Evolutionary conservation across 176 grass and related monocot genomes (phyloP).

Genomic region (Oryza longistaminata): DNA sequence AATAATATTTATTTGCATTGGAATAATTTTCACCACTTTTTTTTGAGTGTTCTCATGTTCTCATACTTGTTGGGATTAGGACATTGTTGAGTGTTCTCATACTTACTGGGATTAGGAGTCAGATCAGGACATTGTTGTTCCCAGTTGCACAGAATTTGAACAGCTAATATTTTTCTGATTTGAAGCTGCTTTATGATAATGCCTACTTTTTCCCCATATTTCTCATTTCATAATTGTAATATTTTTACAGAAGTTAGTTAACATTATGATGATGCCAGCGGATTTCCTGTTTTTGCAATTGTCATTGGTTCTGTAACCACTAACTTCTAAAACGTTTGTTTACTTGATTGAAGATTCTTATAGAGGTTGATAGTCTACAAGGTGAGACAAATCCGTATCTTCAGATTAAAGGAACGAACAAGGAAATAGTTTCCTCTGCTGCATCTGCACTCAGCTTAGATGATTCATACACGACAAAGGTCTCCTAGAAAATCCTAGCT

Average conservation of each 20-base stretch:
- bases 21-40: not conserved
- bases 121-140: not conserved
- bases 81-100: not conserved
- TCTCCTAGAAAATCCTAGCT: slow-evolving; percentile 36
- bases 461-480: slow-evolving; percentile 97
- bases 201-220: not conserved
- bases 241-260: slow-evolving; percentile 18
- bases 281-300: not conserved
- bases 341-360: slow-evolving; percentile 74
- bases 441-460: slow-evolving; percentile 82
- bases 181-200: slow-evolving; percentile 5
- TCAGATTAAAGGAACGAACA: slow-evolving; percentile 98
- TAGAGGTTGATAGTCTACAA: slow-evolving; percentile 98
- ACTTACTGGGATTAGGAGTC: not conserved
- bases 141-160: not conserved
- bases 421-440: slow-evolving; percentile 76
- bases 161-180: not conserved
- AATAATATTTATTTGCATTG: not conserved
- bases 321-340: slow-evolving; percentile 35
- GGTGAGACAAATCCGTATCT: slow-evolving; percentile 65
- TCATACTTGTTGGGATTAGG: not conserved
- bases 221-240: slow-evolving; percentile 3
- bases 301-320: not conserved
- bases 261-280: slow-evolving; percentile 18
- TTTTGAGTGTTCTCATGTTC: not conserved